Conservation (phyloP, 106 monocot species). For the Amphibolis antarctica region DNA sequence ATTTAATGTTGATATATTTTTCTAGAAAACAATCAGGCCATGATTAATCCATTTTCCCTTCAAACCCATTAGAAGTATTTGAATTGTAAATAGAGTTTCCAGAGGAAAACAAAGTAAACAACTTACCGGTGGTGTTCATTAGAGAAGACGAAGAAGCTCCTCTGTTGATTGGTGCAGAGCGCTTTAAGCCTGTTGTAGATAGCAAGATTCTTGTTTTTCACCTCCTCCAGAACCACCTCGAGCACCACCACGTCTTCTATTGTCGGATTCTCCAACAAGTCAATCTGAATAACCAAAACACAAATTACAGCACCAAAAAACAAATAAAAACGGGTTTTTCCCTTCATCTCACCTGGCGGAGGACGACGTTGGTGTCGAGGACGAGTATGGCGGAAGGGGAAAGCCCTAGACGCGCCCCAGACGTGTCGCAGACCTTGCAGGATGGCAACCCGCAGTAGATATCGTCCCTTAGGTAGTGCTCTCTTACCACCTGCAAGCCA, state of each 20-base stretch:
- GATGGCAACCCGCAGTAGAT: conserved; percentile 68
- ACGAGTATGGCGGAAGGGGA: conserved; percentile 54
- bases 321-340: too few species aligned
- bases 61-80: too few species aligned
- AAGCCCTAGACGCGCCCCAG: conserved; percentile 45
- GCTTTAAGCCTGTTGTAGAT: conserved; percentile 68
- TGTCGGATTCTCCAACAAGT: conserved; percentile 86
- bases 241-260: conserved; percentile 77
- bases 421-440: conserved; percentile 50
- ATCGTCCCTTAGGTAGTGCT: conserved; percentile 92
- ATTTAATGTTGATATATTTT: too few species aligned
- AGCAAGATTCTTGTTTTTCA: conserved; percentile 74
- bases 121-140: conserved; percentile 77
- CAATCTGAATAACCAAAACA: conserved; percentile 38
- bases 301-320: neutral
- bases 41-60: neutral
- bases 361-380: conserved; percentile 97
- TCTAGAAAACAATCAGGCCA: neutral
- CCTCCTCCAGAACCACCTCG: conserved; percentile 76
- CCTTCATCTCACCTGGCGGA: conserved; percentile 45
- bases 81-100: neutral
- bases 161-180: conserved; percentile 44
- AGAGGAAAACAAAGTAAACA: neutral
- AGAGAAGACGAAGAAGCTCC: conserved; percentile 77
- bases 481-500: conserved; percentile 68